Percentiles rank a stretch among this genome's conserved stretches.
Evolutionary conservation across 495 filamentous ascomycete genomes (phyloP).

Genomic region (Patellaria atrata): DNA sequence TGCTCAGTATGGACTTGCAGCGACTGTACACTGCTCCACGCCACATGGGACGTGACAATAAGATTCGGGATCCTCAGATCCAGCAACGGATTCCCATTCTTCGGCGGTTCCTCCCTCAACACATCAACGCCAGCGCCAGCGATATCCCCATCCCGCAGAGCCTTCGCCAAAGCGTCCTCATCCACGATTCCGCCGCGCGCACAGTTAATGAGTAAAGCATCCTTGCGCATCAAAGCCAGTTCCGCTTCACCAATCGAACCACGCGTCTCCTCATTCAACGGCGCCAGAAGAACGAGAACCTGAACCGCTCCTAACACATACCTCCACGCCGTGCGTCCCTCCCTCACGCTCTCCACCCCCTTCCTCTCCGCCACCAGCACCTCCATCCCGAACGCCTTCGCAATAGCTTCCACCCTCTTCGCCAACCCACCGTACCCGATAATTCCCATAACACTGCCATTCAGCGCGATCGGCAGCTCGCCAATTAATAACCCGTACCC

Average conservation of each 20-base stretch:
- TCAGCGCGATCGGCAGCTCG: constrained; percentile 28
- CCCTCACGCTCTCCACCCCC: constrained; percentile 10
- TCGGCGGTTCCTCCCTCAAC: constrained; percentile 37
- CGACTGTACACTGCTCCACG: too few relatives aligned
- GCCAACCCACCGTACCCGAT: constrained; percentile 41
- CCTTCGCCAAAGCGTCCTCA: constrained; percentile 34
- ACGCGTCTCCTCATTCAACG: constrained; percentile 30
- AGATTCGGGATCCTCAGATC: constrained; percentile 20
- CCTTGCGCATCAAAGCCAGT: constrained; percentile 33
- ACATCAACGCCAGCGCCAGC: constrained; percentile 42
- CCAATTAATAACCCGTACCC: too few relatives aligned
- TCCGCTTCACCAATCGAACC: constrained; percentile 35
- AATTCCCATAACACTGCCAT: constrained; percentile 35
- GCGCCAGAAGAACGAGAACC: constrained; percentile 35
- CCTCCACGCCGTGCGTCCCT: constrained; percentile 33
- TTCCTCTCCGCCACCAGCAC: constrained; percentile 40
- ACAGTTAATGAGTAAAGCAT: constrained; percentile 40
- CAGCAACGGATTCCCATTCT: too few relatives aligned
- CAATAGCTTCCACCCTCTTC: constrained; percentile 23
- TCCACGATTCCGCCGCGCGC: constrained; percentile 44
- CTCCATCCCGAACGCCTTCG: constrained; percentile 33
- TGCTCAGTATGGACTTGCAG: too few relatives aligned
- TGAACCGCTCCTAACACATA: constrained; percentile 33
- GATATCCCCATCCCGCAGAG: constrained; percentile 33
- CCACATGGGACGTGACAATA: constrained; percentile 21